Base-by-base conservation (phyloP, 768 basidiomycete genomes). In the Amanita polypyramis region DNA sequence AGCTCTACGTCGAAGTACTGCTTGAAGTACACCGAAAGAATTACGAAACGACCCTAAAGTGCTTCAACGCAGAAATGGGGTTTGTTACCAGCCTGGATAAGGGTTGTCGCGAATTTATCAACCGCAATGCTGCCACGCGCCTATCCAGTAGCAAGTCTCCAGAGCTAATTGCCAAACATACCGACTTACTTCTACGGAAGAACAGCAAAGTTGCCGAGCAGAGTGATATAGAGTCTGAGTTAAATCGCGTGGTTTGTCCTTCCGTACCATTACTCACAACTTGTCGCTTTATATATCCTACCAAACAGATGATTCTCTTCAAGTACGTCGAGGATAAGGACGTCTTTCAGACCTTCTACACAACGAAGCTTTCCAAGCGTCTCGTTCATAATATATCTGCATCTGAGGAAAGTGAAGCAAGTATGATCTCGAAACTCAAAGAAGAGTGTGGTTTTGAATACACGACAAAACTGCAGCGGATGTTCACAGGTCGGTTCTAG, bases 261-360 rank as follows among this genome's bases (percentile, higher is more conserved):
- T 20, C 46, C 29, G 69, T 69, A 58, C n/a, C n/a, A n/a, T 58
- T 67, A 38, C 58, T 59, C 65, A 67, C 55, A 55, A 56, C 12
- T 54, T 32, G 56, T 61, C 12, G 65, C 36, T 17, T 50, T 15
- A 60, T 55, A 59, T 36, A 38, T 33, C 63, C 67, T 46, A 45
- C 65, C 10, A 35, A 54, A 4, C 59, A 98, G 95, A 96, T 97
- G 93, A 75, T 89, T 11, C 69, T 98, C 42, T 96, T 99, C 85
- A 93, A 93, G 63, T 98, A 96, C 66, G 85, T 97, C 57, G 91
- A 94, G 62, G 94, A 98, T 73, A 96, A 96, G 70, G 95, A 99
- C 55, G 90, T 98, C 10, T 99, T 97, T 80, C 93, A 95, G 61
- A 87, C 87, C 14, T 98, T 95, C 74, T 98, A 99, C 69, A 87